Evolutionary conservation across 73 alveolate species (phyloP).

Genomic region (Paramecium pentaurelia): DNA sequence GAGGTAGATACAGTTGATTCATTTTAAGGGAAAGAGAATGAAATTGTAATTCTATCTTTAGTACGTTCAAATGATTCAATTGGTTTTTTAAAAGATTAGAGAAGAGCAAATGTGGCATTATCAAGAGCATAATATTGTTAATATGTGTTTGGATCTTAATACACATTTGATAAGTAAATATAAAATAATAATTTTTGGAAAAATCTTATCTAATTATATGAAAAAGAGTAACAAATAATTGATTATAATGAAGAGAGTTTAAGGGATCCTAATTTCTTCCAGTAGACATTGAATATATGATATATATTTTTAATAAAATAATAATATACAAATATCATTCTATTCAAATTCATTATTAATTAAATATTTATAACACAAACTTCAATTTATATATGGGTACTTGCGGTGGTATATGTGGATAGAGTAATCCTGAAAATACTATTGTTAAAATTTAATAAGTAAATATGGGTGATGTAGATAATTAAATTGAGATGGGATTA

Average conservation of each 20-base stretch:
- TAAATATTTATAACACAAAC: not conserved
- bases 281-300: not conserved
- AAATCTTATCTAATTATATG: not conserved
- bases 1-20: slow-evolving; percentile 44
- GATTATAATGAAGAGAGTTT: not conserved
- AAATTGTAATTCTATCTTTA: slow-evolving; percentile 35
- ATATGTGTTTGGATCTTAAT: not conserved
- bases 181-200: not conserved
- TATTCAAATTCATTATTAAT: not conserved
- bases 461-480: not conserved
- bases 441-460: not conserved
- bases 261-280: not conserved
- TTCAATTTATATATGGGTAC: not conserved
- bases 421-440: slow-evolving; percentile 7
- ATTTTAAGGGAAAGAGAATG: slow-evolving; percentile 57
- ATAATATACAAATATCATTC: not conserved
- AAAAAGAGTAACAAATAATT: not conserved
- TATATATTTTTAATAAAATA: not conserved
- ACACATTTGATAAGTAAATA: not conserved
- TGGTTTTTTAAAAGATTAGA: slow-evolving; percentile 1
- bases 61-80: slow-evolving; percentile 14
- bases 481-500: not conserved
- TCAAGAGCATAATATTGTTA: slow-evolving; percentile 52
- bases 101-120: slow-evolving; percentile 51
- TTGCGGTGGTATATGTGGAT: slow-evolving; percentile 21